These are phyloP conservation scores for Hanseniaspora lindneri DNA, from an alignment of 805 yeast species.

Conservation along the genomic window DNA sequence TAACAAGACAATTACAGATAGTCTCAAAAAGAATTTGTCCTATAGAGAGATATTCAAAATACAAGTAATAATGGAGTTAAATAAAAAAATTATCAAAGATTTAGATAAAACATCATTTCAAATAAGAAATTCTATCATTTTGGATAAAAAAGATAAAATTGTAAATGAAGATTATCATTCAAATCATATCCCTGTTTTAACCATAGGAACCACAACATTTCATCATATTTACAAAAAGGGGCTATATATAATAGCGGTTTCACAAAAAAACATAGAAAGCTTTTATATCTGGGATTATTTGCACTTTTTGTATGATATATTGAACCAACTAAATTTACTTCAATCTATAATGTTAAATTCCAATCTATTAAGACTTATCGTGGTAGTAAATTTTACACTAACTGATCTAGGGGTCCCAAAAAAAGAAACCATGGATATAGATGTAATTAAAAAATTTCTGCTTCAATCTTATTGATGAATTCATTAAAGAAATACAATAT, in stretches of 20 bases:
- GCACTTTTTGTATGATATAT: slow-evolving; percentile 44
- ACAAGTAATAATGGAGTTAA: slow-evolving; percentile 10
- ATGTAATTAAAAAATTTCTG: not conserved
- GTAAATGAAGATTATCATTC: not conserved
- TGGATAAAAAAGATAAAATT: not conserved
- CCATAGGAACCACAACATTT: slow-evolving; percentile 87
- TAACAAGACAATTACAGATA: slow-evolving; percentile 3
- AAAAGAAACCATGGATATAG: slow-evolving; percentile 20
- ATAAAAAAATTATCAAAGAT: slow-evolving; percentile 6
- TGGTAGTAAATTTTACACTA: slow-evolving; percentile 60
- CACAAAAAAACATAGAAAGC: slow-evolving; percentile 80
- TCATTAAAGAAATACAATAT: not conserved
- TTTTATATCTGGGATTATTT: slow-evolving; percentile 68
- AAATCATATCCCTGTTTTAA: slow-evolving; percentile 43
- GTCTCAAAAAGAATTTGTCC: slow-evolving; percentile 7
- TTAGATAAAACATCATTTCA: not conserved
- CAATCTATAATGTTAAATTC: slow-evolving; percentile 44
- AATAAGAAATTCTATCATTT: not conserved
- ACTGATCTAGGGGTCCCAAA: slow-evolving; percentile 24
- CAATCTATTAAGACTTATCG: slow-evolving; percentile 61
- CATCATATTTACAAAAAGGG: slow-evolving; percentile 53
- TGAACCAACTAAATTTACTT: slow-evolving; percentile 32
- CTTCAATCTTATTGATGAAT: slow-evolving; percentile 7
- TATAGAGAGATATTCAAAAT: slow-evolving; percentile 8
- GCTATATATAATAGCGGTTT: slow-evolving; percentile 78